A percentile compares a stretch with the other conserved stretches of the same genome.
Evolutionary conservation across 2,329 filamentous ascomycete species (phyloP).

Genomic region (Camptophora hylomeconis): DNA sequence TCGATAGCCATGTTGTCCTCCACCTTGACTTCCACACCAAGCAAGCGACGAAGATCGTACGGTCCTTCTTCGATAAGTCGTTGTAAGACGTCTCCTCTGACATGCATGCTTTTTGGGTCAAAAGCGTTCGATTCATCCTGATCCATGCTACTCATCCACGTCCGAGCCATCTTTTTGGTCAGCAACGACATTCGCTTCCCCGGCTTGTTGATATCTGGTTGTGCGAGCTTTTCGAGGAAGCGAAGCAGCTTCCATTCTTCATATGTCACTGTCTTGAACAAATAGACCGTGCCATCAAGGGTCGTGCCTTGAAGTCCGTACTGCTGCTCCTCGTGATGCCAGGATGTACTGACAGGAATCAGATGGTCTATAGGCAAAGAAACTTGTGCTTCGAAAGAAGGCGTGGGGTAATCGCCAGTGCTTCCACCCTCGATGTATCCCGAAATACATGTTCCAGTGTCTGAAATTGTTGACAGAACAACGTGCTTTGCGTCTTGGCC

Average conservation of each 20-base stretch:
- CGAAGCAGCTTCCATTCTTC: slow-evolving; percentile 55
- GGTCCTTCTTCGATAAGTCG: slow-evolving; percentile 15
- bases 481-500: slow-evolving; percentile 1
- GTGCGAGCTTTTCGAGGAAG: slow-evolving; percentile 58
- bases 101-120: slow-evolving; percentile 10
- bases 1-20: slow-evolving; percentile 7
- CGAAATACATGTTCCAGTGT: slow-evolving; percentile 3
- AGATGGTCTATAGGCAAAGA: slow-evolving; percentile 11
- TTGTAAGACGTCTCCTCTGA: slow-evolving; percentile 9
- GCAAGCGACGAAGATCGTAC: slow-evolving; percentile 10
- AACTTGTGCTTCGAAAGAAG: slow-evolving; percentile 12
- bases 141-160: slow-evolving; percentile 1
- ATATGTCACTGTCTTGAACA: slow-evolving; percentile 53
- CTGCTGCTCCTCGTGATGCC: slow-evolving; percentile 18
- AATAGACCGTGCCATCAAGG: slow-evolving; percentile 56
- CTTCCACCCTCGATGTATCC: slow-evolving; percentile 1
- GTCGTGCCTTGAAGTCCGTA: slow-evolving; percentile 51
- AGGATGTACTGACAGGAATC: not conserved
- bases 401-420: slow-evolving; percentile 4
- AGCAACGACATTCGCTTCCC: slow-evolving; percentile 6
- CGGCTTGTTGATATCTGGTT: slow-evolving; percentile 24
- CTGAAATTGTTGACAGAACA: slow-evolving; percentile 1
- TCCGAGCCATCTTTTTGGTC: slow-evolving; percentile 1
- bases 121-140: not conserved
- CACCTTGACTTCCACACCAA: slow-evolving; percentile 6